A percentile compares a stretch with the other conserved stretches of the same genome.
Evolutionary conservation across 2,329 filamentous ascomycete species (phyloP).

Genomic region (Sphaerulina musiva): DNA sequence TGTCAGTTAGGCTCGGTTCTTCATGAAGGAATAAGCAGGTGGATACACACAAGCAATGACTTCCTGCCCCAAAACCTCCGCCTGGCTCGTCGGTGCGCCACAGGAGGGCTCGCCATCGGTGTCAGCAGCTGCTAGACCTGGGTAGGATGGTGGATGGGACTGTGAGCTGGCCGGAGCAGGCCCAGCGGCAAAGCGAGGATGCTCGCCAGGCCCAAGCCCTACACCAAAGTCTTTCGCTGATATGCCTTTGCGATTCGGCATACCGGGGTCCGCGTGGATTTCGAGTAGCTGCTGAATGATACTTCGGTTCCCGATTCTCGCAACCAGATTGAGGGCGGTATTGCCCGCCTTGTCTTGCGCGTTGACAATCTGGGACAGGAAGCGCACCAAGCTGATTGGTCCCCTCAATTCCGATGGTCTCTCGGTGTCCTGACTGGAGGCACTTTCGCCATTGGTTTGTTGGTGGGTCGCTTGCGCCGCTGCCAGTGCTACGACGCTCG

Average conservation of each 20-base stretch:
- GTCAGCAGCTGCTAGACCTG: slow-evolving; percentile 13
- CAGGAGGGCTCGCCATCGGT: slow-evolving; percentile 38
- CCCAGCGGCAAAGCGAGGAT: slow-evolving; percentile 18
- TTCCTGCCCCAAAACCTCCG: slow-evolving; percentile 70
- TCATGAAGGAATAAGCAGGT: slow-evolving; percentile 1
- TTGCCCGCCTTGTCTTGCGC: slow-evolving; percentile 90
- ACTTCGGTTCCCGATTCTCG: slow-evolving; percentile 83
- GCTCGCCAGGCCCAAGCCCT: slow-evolving; percentile 55
- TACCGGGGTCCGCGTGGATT: slow-evolving; percentile 86
- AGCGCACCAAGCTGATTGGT: slow-evolving; percentile 79
- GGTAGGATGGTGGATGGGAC: slow-evolving; percentile 10
- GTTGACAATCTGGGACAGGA: slow-evolving; percentile 97
- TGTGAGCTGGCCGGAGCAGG: slow-evolving; percentile 21
- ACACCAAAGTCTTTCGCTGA: slow-evolving; percentile 93
- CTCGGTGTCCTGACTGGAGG: slow-evolving; percentile 25
- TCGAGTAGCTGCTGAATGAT: slow-evolving; percentile 96
- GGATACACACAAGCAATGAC: slow-evolving; percentile 65
- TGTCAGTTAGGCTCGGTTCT: slow-evolving; percentile 16
- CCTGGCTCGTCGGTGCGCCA: slow-evolving; percentile 38
- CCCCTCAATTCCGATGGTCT: slow-evolving; percentile 35
- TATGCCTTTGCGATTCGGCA: slow-evolving; percentile 83
- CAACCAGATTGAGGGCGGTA: slow-evolving; percentile 88
- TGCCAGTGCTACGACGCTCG: slow-evolving; percentile 38
- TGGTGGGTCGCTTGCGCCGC: slow-evolving; percentile 23
- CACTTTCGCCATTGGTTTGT: slow-evolving; percentile 23